Evolutionary conservation across 2,329 filamentous ascomycete species (phyloP), one percentile per base, ranked within the genome.

Genomic region (Tolypocladium paradoxum): DNA sequence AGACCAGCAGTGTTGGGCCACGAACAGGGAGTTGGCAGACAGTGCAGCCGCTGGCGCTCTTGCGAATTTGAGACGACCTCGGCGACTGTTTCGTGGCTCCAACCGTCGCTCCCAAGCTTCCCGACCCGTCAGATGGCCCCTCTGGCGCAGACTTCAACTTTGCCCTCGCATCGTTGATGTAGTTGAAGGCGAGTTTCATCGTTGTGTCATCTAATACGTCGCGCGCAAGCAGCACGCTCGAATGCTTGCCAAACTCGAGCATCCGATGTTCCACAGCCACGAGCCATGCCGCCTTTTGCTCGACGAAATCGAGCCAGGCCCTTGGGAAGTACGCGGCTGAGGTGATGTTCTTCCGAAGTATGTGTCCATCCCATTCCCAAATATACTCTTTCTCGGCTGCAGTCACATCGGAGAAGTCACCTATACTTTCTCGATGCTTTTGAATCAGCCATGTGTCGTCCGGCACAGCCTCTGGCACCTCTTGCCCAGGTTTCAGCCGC

Each of bases 301-400:
- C 65, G 38, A 79, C 66, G 60, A 83, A 83, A 27, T 68, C 70
- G 43, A 79, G 61, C 68, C 81, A 80, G 20, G 74, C 70, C 3
- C 72, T 71, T 12, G 77, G 72, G 14, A 83, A 69, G 59, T 77
- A 80, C 4, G 74, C 73, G 33, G 73, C 72, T 5, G 77, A 76
- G 6, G 75, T 77, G 48, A 82, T 65, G 52, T 72, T 75, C 58
- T 76, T 72, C 46, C 68, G 68, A 9, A 79, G 71, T 48, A 81
- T 74, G 58, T 77, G 81, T 1, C 73, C 70, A 55, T 82, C 79
- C 79, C 79, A 83, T 56, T 78, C 75, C 58, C 73, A 71, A 53
- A 83, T 78, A 54, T 78, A 83, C 56, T 82, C 79, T 62, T 78
- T 79, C 60, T 83, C 79, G 18, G 72, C 68, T 3, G 68, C 62